Base-by-base conservation (phyloP, 1,284 basidiomycete genomes). In the Golubevia pallescens region DNA sequence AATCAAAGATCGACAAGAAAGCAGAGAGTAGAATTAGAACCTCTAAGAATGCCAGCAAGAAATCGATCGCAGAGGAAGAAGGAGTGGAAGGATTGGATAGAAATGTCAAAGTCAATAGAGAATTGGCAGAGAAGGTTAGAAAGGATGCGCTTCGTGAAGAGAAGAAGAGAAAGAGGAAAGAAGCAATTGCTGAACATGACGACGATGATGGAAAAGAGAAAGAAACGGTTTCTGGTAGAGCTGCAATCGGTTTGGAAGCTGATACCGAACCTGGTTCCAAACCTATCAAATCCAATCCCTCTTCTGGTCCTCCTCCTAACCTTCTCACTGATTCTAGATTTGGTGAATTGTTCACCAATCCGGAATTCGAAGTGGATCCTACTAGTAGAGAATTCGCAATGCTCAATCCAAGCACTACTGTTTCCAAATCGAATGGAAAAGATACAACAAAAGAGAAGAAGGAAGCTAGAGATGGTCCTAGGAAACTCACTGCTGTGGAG, bases 281-380 rank as follows among this genome's bases (percentile, higher is more conserved):
- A 38, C 34, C 34, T 38, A 4, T 38, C 34, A 38, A 38, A 38
- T 5, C 34, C 5, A 38, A 38, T 10, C n/a, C n/a, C n/a, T n/a
- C n/a, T n/a, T n/a, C n/a, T n/a, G 34, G 5, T 38, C 34, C 34
- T 38, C 5, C 34, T 38, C 34, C 69, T 24, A 73, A 69, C 62
- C 86, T 99, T 70, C 90, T 98, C 69, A 90, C 87, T 58, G 97
- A 99, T 86, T 90, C 92, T 63, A 92, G 97, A 70, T 99, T 99
- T 90, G 89, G 91, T 65, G 92, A 92, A 62, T 88, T 99, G 58
- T 99, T 97, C 87, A 91, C 93, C 86, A 92, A 98, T 81, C 92
- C 94, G n/a, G 93, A 93, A 67, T 99, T 93, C 86, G 89, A 93
- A 81, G 93, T 99, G 74, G 95, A 99, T 86, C 92, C 95, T 87